phyloP scores from a whole-genome alignment of 805 yeast genomes.

The Pichia rugopelliculosa region DNA sequence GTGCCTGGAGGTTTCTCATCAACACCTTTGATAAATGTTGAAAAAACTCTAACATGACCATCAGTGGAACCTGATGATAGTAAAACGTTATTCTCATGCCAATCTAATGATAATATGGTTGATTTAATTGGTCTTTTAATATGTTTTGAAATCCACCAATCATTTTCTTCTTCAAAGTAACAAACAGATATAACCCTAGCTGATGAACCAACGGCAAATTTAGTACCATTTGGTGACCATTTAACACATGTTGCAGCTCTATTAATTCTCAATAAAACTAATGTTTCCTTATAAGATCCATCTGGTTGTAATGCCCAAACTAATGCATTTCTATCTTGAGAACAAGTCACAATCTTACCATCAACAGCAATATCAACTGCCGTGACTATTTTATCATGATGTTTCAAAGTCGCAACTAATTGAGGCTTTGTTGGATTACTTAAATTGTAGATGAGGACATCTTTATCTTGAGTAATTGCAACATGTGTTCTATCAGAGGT shows the following conservation, averaged over 20 bases:
- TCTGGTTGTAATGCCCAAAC: slow-evolving; percentile 82
- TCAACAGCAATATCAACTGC: slow-evolving; percentile 86
- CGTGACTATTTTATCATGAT: slow-evolving; percentile 91
- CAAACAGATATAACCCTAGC: slow-evolving; percentile 93
- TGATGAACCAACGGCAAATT: slow-evolving; percentile 96
- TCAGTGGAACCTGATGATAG: slow-evolving; percentile 90
- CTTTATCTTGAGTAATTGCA: slow-evolving; percentile 76
- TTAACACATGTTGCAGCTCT: slow-evolving; percentile 91
- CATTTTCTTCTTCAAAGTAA: slow-evolving; percentile 91
- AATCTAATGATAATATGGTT: slow-evolving; percentile 71
- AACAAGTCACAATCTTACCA: slow-evolving; percentile 91
- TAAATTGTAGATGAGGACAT: slow-evolving; percentile 66
- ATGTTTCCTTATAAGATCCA: slow-evolving; percentile 68
- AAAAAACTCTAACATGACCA: slow-evolving; percentile 84
- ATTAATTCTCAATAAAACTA: slow-evolving; percentile 85
- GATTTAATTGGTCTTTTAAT: slow-evolving; percentile 91
- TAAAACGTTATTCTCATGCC: slow-evolving; percentile 92
- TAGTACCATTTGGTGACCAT: slow-evolving; percentile 94
- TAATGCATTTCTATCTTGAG: slow-evolving; percentile 95
- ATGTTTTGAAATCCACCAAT: slow-evolving; percentile 99
- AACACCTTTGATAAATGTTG: slow-evolving; percentile 81
- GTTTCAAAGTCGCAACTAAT: slow-evolving; percentile 58
- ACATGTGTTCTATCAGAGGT: slow-evolving; percentile 54
- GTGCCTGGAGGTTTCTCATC: slow-evolving; percentile 77
- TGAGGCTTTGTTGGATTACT: slow-evolving; percentile 45